These are phyloP conservation scores for Cytospora piceicola DNA, from an alignment of 2,329 filamentous ascomycete species.

Conservation along the genomic window DNA sequence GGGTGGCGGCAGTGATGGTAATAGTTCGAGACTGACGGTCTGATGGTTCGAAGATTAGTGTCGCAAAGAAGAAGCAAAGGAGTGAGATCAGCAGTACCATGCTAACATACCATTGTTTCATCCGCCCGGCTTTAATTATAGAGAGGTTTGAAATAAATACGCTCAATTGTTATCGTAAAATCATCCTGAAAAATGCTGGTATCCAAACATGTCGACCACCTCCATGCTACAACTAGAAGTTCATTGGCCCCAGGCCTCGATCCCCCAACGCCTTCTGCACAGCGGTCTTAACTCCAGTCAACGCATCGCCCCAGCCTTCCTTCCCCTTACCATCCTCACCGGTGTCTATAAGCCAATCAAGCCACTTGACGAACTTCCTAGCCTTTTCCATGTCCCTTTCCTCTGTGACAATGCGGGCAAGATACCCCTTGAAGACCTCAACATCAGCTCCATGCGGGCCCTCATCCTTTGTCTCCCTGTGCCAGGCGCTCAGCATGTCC, in stretches of 20 bases:
- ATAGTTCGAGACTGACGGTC: neutral
- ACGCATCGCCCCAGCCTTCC: conserved; percentile 51
- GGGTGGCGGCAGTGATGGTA: neutral
- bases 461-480: conserved; percentile 69
- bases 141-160: neutral
- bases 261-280: conserved; percentile 60
- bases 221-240: conserved; percentile 43
- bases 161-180: neutral
- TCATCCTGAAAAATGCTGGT: neutral
- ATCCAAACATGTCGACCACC: conserved; percentile 7
- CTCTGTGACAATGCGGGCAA: conserved; percentile 71
- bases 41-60: neutral
- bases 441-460: conserved; percentile 83
- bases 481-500: conserved; percentile 76
- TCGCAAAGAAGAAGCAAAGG: neutral
- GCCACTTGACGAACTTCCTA: conserved; percentile 83
- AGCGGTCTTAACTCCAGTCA: conserved; percentile 49
- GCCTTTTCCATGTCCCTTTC: conserved; percentile 86
- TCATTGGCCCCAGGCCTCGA: conserved; percentile 60
- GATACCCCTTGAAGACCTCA: conserved; percentile 71
- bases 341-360: conserved; percentile 58
- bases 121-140: neutral
- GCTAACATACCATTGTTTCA: neutral
- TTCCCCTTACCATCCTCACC: conserved; percentile 41
- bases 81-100: neutral